Evolutionary conservation across 306 rosid genomes (phyloP).

Genomic region (Medicago truncatula): DNA sequence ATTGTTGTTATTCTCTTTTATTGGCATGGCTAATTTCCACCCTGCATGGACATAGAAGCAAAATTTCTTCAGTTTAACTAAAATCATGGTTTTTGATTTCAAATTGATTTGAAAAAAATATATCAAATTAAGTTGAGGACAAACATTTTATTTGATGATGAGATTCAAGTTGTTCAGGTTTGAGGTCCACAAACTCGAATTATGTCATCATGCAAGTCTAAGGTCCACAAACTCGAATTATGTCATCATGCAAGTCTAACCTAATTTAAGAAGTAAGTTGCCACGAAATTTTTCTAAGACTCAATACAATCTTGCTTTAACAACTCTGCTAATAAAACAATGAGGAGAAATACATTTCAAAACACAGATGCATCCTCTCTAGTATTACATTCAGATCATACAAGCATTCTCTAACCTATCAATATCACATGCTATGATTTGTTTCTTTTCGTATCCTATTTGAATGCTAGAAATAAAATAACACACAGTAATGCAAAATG

Average conservation of each 20-base stretch:
- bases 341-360: background rate
- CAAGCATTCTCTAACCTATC: slow-evolving; percentile 13
- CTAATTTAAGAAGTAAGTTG: background rate
- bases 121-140: background rate
- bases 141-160: background rate
- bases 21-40: background rate
- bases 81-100: background rate
- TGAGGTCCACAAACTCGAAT: background rate
- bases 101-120: background rate
- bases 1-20: background rate
- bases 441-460: slow-evolving; percentile 19
- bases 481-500: slow-evolving; percentile 40
- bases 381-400: slow-evolving; percentile 13
- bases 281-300: background rate
- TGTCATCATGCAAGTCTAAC: background rate
- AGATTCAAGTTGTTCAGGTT: background rate
- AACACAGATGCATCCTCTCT: slow-evolving; percentile 1
- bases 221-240: too few relatives aligned
- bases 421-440: slow-evolving; percentile 8
- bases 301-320: background rate
- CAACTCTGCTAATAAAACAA: background rate
- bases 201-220: background rate
- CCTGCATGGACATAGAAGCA: background rate
- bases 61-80: background rate
- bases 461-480: background rate